Conservation (phyloP, 306 rosid species). For the Inga oerstediana region DNA sequence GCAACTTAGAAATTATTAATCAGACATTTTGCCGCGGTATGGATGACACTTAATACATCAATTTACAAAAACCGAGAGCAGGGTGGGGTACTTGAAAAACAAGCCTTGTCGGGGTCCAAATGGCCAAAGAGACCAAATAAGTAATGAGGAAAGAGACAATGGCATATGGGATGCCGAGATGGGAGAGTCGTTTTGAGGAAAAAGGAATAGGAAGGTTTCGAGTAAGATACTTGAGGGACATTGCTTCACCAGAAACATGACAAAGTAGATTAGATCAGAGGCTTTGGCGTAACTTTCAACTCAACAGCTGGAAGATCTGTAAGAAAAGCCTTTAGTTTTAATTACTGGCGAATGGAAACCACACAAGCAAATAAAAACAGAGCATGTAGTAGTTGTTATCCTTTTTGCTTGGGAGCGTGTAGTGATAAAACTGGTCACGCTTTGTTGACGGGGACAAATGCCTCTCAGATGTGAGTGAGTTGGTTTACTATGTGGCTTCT, state of each 20-base stretch:
- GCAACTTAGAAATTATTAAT: background rate
- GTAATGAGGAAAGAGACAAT: background rate
- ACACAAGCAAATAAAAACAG: background rate
- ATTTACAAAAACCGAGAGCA: background rate
- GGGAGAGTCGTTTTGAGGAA: constrained; percentile 18
- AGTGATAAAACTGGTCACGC: background rate
- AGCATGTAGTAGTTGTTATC: constrained; percentile 32
- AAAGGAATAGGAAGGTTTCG: constrained; percentile 20
- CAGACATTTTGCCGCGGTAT: background rate
- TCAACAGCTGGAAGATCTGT: constrained; percentile 23
- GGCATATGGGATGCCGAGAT: constrained; percentile 33
- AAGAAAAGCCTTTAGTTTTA: constrained; percentile 21
- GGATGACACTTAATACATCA: background rate
- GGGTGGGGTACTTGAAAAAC: background rate
- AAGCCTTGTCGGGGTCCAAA: constrained; percentile 20
- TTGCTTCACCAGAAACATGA: constrained; percentile 9
- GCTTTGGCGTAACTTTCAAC: constrained; percentile 17
- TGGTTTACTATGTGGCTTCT: constrained; percentile 45
- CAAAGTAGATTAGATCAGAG: constrained; percentile 3
- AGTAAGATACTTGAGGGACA: background rate
- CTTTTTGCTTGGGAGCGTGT: constrained; percentile 30
- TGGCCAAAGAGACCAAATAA: constrained; percentile 9
- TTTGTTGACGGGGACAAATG: constrained; percentile 38
- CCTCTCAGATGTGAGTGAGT: constrained; percentile 40
- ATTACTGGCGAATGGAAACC: constrained; percentile 15